These are phyloP conservation scores for Pouteria campechiana DNA, from an alignment of 179 eudicot species.

Conservation along the genomic window DNA sequence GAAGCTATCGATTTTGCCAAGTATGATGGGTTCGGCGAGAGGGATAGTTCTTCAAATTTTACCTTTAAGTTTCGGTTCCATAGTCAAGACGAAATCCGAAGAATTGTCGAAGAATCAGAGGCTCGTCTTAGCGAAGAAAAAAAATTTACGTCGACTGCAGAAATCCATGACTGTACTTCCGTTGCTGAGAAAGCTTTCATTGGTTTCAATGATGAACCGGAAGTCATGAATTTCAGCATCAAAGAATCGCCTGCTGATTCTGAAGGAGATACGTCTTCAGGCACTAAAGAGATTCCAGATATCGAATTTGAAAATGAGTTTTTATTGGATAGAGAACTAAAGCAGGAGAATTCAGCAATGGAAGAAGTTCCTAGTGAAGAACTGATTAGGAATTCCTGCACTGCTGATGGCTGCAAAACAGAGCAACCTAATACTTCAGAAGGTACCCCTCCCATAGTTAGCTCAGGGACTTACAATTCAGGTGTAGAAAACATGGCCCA, in stretches of 20 bases:
- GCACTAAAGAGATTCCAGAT: too few species aligned
- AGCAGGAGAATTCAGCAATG: neutral
- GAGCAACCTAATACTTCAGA: neutral
- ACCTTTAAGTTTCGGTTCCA: conserved; percentile 57
- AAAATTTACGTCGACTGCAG: neutral
- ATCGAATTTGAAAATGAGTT: too few species aligned
- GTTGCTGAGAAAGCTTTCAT: conserved; percentile 3
- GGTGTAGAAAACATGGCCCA: conserved; percentile 14
- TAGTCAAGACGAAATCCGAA: conserved; percentile 50
- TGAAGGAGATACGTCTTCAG: neutral
- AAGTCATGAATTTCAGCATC: neutral
- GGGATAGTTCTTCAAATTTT: conserved; percentile 22
- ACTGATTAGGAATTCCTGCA: neutral
- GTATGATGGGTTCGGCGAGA: conserved; percentile 6
- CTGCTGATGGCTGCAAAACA: neutral
- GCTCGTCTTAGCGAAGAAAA: conserved; percentile 3
- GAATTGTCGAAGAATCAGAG: conserved; percentile 10
- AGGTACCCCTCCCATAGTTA: too few species aligned
- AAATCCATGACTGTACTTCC: too few species aligned
- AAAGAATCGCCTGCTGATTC: neutral
- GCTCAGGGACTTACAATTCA: neutral
- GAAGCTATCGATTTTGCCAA: conserved; percentile 1
- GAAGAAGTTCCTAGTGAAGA: conserved; percentile 5
- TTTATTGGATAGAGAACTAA: neutral
- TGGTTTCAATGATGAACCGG: conserved; percentile 5